Conservation (phyloP, 139 green algal species). For the Asterochloris sp. region DNA sequence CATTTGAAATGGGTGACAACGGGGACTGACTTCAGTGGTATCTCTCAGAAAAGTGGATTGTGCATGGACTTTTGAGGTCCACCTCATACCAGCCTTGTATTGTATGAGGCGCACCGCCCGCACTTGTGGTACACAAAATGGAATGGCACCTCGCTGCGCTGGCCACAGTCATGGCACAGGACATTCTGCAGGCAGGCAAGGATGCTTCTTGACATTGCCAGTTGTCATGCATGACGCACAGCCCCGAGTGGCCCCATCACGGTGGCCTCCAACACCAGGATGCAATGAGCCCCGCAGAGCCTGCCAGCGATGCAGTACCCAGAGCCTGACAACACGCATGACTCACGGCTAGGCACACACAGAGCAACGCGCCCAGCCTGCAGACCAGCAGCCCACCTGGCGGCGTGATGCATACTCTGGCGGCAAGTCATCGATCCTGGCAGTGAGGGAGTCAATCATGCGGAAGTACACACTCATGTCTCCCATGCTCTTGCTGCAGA, state of each 20-base stretch:
- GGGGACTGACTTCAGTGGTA: no score
- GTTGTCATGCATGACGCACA: neutral
- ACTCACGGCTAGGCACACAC: neutral
- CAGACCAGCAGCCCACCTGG: constrained; percentile 9
- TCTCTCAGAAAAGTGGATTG: no score
- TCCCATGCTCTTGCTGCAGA: constrained; percentile 92
- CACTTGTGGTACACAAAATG: constrained; percentile 98
- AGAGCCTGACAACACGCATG: neutral
- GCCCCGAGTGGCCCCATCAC: neutral
- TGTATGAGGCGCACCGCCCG: constrained; percentile 84
- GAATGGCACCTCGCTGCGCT: constrained; percentile 63
- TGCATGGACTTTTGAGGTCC: no score
- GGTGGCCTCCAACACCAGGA: neutral
- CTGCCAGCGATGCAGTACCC: neutral
- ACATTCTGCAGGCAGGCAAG: constrained; percentile 57
- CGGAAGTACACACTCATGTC: constrained; percentile 97
- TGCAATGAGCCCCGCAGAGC: neutral
- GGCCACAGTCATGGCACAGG: constrained; percentile 93
- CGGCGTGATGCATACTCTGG: constrained; percentile 52
- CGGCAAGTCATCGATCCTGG: constrained; percentile 64
- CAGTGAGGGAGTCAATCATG: constrained; percentile 94
- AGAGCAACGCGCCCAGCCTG: neutral
- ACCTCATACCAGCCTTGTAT: constrained; percentile 67
- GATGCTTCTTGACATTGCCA: neutral
- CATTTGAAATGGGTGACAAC: no score